Percentiles rank a stretch among this genome's conserved stretches.
phyloP scores from a whole-genome alignment of 2,329 filamentous ascomycete species.

The Neonectria sp. region DNA sequence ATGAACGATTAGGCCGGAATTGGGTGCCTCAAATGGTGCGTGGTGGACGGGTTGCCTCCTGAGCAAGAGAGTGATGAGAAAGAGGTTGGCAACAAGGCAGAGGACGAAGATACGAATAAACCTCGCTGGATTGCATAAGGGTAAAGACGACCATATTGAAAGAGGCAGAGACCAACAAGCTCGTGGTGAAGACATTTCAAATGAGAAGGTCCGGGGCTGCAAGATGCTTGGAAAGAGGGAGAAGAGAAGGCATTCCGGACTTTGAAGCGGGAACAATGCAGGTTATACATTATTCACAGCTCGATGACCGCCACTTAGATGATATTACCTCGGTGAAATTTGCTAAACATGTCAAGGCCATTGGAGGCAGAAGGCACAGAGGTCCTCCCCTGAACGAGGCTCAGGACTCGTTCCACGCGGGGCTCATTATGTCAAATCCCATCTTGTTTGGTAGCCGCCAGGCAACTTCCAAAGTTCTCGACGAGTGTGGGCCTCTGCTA shows the following conservation, averaged over 20 bases:
- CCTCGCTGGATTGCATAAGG: neutral
- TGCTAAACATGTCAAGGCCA: neutral
- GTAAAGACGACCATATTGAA: neutral
- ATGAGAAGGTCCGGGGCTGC: neutral
- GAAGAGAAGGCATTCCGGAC: neutral
- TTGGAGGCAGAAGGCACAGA: neutral
- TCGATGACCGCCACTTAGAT: no score
- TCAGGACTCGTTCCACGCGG: neutral
- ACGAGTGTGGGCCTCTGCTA: no score
- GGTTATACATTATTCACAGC: no score
- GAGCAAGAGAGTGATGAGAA: neutral
- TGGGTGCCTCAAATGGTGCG: conserved; percentile 3
- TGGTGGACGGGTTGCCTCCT: neutral
- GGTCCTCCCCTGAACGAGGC: neutral
- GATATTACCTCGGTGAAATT: no score
- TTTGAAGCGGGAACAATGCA: neutral
- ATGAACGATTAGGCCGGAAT: neutral
- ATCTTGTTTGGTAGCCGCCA: no score
- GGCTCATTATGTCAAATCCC: no score
- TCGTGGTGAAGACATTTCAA: neutral
- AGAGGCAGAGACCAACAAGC: neutral
- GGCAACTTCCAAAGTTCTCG: no score
- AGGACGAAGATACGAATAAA: neutral
- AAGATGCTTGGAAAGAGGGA: neutral
- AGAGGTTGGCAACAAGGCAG: neutral